phyloP scores from a whole-genome alignment of 1,139 yeast species.

The Yamadazyma blattariae region DNA sequence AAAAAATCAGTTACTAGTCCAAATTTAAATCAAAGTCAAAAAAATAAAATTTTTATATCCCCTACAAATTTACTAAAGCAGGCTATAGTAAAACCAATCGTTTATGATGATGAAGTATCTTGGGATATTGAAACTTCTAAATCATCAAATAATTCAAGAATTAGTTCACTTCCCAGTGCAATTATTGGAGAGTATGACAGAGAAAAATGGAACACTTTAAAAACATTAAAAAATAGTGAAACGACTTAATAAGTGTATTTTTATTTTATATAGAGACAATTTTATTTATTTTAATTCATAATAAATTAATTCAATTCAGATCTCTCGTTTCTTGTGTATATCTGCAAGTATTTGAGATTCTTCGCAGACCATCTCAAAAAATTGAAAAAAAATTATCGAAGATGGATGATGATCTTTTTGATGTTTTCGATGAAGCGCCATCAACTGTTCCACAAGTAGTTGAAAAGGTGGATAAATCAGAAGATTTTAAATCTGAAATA shows the following conservation, averaged over 20 bases:
- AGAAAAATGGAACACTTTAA: conserved; percentile 61
- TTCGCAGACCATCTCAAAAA: conserved; percentile 7
- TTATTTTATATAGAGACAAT: no score
- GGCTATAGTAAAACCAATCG: conserved; percentile 14
- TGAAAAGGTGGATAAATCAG: conserved; percentile 8
- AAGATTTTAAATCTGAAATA: conserved; percentile 1
- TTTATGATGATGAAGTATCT: conserved; percentile 17
- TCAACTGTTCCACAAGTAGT: conserved; percentile 34
- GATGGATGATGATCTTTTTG: conserved; percentile 63
- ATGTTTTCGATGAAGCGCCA: conserved; percentile 62
- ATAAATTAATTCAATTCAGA: no score
- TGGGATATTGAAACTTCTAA: conserved; percentile 42
- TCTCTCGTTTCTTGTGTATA: no score
- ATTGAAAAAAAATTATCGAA: conserved; percentile 12
- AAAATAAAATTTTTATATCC: conserved; percentile 6
- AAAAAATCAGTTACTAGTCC: conserved; percentile 1
- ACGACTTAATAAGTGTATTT: no score
- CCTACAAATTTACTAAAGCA: conserved; percentile 17
- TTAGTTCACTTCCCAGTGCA: conserved; percentile 54
- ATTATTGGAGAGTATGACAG: conserved; percentile 63
- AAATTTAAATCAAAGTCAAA: neutral
- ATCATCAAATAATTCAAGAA: conserved; percentile 37
- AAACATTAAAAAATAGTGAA: conserved; percentile 19
- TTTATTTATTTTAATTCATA: no score
- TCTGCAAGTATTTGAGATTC: no score